A percentile compares a stretch with the other conserved stretches of the same genome.
Conservation (phyloP, 495 filamentous ascomycete species). For the Lophium mytilinum region DNA sequence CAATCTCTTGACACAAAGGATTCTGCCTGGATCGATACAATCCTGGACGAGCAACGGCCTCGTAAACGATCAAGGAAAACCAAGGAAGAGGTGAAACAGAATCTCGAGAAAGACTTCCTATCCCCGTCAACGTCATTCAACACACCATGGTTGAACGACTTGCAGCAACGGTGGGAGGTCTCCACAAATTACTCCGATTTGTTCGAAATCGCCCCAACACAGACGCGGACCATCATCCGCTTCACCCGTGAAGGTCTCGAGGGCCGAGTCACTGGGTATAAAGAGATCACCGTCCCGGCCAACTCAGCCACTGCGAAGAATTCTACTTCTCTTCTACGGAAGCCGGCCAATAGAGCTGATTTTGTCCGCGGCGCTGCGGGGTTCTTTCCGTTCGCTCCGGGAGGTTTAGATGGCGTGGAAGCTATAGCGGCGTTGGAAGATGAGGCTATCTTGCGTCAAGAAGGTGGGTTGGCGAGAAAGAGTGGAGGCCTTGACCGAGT, state of each 20-base stretch:
- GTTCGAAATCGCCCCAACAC: conserved; percentile 80
- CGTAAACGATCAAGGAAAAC: conserved; percentile 51
- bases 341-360: conserved; percentile 79
- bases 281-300: conserved; percentile 87
- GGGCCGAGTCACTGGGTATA: conserved; percentile 87
- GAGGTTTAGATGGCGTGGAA: conserved; percentile 82
- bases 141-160: conserved; percentile 70
- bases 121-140: conserved; percentile 70
- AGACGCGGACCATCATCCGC: conserved; percentile 84
- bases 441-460: conserved; percentile 39
- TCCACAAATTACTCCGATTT: conserved; percentile 67
- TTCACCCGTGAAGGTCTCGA: conserved; percentile 90
- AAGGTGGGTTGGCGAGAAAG: conserved; percentile 28
- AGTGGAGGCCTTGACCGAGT: conserved; percentile 60
- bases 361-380: conserved; percentile 94
- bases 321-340: conserved; percentile 81
- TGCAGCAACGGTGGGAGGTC: conserved; percentile 88
- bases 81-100: conserved; percentile 50
- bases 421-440: conserved; percentile 69
- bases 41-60: conserved; percentile 38
- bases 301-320: conserved; percentile 90
- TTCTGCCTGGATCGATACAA: not conserved
- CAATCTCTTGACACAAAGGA: not conserved
- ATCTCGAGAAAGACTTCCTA: conserved; percentile 71
- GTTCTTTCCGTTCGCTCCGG: conserved; percentile 92